phyloP scores from a whole-genome alignment of 2,329 filamentous ascomycete species.

The Hysterium pulicare region DNA sequence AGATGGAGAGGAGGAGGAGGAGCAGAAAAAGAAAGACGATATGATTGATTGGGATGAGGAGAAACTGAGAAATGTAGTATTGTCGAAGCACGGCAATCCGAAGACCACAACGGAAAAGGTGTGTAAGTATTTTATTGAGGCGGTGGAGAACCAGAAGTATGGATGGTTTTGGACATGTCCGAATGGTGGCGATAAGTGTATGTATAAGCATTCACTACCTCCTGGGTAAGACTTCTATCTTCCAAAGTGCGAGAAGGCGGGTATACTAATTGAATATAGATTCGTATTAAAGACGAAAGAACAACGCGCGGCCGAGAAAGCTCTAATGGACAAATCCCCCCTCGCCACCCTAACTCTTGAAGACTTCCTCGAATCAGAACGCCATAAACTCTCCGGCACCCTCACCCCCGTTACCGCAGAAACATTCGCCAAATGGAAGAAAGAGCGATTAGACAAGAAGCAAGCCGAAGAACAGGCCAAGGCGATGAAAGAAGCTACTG shows the following conservation, averaged over 20 bases:
- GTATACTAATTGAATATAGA: constrained; percentile 43
- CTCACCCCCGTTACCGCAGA: constrained; percentile 93
- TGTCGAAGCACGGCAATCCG: constrained; percentile 97
- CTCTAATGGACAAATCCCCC: constrained; percentile 90
- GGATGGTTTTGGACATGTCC: constrained; percentile 99
- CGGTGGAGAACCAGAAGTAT: constrained; percentile 97
- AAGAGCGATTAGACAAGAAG: constrained; percentile 91
- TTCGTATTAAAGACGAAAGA: constrained; percentile 98
- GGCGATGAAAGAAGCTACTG: constrained; percentile 91
- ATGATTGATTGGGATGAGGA: constrained; percentile 98
- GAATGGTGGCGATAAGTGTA: constrained; percentile 95
- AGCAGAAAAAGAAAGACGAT: constrained; percentile 82
- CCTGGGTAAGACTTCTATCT: constrained; percentile 67
- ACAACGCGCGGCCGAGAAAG: constrained; percentile 92
- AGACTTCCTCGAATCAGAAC: constrained; percentile 94
- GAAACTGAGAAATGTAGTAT: constrained; percentile 82
- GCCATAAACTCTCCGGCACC: constrained; percentile 88
- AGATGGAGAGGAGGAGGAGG: constrained; percentile 66
- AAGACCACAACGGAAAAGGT: constrained; percentile 95
- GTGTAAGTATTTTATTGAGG: constrained; percentile 97
- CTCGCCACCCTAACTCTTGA: constrained; percentile 92
- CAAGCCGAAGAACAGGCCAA: constrained; percentile 86
- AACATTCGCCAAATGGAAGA: constrained; percentile 94
- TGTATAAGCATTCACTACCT: constrained; percentile 94
- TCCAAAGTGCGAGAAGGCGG: no score